A percentile compares a stretch with the other conserved stretches of the same genome.
Evolutionary conservation across 345 rosid species (phyloP).

Genomic region (Eucalyptus regnans): DNA sequence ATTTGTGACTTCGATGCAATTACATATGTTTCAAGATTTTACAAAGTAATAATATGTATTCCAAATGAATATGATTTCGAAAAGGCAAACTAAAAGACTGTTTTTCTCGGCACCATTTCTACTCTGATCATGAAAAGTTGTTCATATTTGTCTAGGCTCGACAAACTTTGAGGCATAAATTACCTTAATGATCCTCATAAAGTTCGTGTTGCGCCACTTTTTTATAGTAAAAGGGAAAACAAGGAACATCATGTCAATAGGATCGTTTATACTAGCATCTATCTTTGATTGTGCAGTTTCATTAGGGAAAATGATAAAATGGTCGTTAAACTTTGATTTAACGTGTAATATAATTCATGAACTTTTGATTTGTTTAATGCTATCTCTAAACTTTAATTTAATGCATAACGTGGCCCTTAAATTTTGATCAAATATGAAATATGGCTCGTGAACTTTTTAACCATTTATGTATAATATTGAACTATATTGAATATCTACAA

Average conservation of each 20-base stretch:
- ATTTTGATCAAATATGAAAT: neutral
- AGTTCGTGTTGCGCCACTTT: neutral
- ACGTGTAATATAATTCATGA: accelerated
- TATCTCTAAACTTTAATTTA: neutral
- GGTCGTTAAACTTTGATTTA: accelerated
- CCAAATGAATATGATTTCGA: neutral
- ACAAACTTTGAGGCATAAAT: neutral
- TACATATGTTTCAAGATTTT: neutral
- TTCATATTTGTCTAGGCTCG: neutral
- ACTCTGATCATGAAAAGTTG: neutral
- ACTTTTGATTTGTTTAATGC: neutral
- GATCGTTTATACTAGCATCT: neutral
- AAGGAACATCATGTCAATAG: neutral
- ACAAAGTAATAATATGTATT: neutral
- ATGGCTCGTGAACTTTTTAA: neutral
- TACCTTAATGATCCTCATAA: neutral
- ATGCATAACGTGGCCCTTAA: neutral
- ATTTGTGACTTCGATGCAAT: neutral
- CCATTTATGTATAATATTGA: neutral
- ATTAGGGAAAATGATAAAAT: neutral
- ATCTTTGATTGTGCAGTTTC: neutral
- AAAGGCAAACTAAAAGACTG: neutral
- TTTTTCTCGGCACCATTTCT: neutral
- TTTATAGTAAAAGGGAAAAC: neutral
- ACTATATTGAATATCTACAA: neutral